A percentile compares a stretch with the other conserved stretches of the same genome.
These are phyloP conservation scores for Verticillium isaacii DNA, from an alignment of 2,329 filamentous ascomycete species.

Conservation along the genomic window DNA sequence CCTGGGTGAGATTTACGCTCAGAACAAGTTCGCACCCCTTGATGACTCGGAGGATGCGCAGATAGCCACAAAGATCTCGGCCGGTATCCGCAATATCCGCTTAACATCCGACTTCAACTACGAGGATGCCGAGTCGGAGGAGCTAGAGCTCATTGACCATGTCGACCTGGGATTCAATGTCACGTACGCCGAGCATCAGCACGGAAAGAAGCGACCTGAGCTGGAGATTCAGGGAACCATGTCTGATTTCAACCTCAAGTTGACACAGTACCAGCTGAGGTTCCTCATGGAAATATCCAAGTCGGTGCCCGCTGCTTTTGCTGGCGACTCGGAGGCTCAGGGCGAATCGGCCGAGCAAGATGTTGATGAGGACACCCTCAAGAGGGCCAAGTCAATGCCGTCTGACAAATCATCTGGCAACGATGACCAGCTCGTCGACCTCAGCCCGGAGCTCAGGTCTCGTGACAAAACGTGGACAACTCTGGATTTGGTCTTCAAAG, in stretches of 20 bases:
- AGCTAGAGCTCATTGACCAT: slow-evolving; percentile 94
- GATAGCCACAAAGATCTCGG: slow-evolving; percentile 82
- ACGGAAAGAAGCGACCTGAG: slow-evolving; percentile 75
- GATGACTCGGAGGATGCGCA: slow-evolving; percentile 70
- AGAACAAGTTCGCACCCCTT: slow-evolving; percentile 84
- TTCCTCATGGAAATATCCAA: slow-evolving; percentile 84
- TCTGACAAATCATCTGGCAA: slow-evolving; percentile 26
- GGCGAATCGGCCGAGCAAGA: slow-evolving; percentile 73
- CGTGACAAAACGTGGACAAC: slow-evolving; percentile 80
- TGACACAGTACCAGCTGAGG: slow-evolving; percentile 88
- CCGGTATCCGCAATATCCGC: slow-evolving; percentile 87
- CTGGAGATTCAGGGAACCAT: slow-evolving; percentile 87
- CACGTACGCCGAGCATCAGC: slow-evolving; percentile 82
- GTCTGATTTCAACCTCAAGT: slow-evolving; percentile 84
- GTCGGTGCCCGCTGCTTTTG: slow-evolving; percentile 84
- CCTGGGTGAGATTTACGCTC: slow-evolving; percentile 93
- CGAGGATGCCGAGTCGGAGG: slow-evolving; percentile 64
- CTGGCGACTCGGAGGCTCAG: slow-evolving; percentile 64
- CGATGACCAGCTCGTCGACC: slow-evolving; percentile 43
- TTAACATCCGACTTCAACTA: slow-evolving; percentile 90
- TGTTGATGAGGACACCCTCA: slow-evolving; percentile 54
- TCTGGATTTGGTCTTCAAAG: slow-evolving; percentile 85
- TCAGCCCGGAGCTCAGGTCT: slow-evolving; percentile 66
- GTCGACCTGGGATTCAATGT: slow-evolving; percentile 92
- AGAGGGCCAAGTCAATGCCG: slow-evolving; percentile 36